A percentile compares a stretch with the other conserved stretches of the same genome.
phyloP scores from a whole-genome alignment of 805 yeast species.

The Kodamaea leandrae region DNA sequence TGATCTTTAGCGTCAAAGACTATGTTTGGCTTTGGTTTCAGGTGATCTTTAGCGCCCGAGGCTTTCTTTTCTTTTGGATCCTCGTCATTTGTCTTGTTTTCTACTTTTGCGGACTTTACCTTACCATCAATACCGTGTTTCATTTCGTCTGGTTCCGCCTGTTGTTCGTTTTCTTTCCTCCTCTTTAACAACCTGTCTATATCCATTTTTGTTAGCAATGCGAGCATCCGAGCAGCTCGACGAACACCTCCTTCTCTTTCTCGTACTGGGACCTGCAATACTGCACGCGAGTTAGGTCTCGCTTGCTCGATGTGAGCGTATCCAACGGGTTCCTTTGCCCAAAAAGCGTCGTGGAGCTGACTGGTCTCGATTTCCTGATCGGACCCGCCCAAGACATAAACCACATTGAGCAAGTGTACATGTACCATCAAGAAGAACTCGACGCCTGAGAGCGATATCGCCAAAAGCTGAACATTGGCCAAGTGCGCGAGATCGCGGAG shows the following conservation, averaged over 20 bases:
- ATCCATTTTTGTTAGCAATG: background rate
- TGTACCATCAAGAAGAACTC: slow-evolving; percentile 11
- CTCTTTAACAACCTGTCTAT: background rate
- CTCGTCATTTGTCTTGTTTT: too few relatives aligned
- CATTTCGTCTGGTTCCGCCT: background rate
- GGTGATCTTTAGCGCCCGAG: too few relatives aligned
- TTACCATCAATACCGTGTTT: too few relatives aligned
- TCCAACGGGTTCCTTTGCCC: slow-evolving; percentile 8
- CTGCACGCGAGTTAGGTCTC: too few relatives aligned
- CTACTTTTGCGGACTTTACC: too few relatives aligned
- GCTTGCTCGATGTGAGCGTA: background rate
- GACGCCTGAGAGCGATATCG: slow-evolving; percentile 6
- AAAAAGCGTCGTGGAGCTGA: slow-evolving; percentile 14
- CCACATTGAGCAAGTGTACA: slow-evolving; percentile 7
- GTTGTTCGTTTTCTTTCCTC: background rate
- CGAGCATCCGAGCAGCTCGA: background rate
- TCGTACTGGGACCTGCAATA: too few relatives aligned
- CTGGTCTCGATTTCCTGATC: slow-evolving; percentile 4
- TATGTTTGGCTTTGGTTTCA: too few relatives aligned
- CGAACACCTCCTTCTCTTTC: background rate
- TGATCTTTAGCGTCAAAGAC: too few relatives aligned
- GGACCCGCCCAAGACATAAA: slow-evolving; percentile 11
- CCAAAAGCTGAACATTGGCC: slow-evolving; percentile 5
- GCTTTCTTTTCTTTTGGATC: too few relatives aligned
- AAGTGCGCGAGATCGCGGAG: slow-evolving; percentile 10